Conservation (phyloP, 495 filamentous ascomycete genomes). For the Lophiotrema nucula region DNA sequence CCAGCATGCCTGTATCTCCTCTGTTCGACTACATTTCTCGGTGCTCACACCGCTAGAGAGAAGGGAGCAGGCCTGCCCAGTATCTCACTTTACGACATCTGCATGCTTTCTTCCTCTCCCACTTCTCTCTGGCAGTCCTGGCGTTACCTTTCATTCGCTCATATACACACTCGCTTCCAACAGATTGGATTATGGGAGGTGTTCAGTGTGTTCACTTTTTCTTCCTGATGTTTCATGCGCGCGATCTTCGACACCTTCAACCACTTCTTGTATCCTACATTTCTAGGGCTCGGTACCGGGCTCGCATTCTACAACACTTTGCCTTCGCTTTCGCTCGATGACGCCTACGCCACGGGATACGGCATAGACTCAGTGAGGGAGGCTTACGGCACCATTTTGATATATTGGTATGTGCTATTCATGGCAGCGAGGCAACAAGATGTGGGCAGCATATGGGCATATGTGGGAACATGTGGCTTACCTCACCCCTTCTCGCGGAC, state of each 20-base stretch:
- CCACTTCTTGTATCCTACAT: constrained; percentile 32
- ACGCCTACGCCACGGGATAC: not conserved
- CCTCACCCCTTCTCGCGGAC: not conserved
- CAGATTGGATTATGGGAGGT: constrained; percentile 2
- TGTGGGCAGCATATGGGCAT: not conserved
- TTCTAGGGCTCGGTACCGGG: not conserved
- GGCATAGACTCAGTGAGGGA: not conserved
- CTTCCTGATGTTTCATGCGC: constrained; percentile 3
- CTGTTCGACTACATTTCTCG: too few relatives aligned
- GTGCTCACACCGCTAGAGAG: constrained; percentile 19
- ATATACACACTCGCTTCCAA: constrained; percentile 7
- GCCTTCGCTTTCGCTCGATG: not conserved
- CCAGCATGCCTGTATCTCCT: too few relatives aligned
- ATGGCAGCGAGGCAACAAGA: not conserved
- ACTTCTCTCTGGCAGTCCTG: constrained; percentile 23
- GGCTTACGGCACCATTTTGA: not conserved
- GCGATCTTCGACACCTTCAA: not conserved
- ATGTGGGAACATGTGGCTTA: not conserved
- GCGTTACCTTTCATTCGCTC: constrained; percentile 9
- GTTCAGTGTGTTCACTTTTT: not conserved
- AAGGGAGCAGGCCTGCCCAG: constrained; percentile 33
- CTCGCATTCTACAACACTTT: not conserved
- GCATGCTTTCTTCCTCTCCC: constrained; percentile 18
- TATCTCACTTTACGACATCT: constrained; percentile 26
- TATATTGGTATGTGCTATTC: not conserved